Percentiles rank a stretch among this genome's conserved stretches.
Conservation (phyloP, 2,329 filamentous ascomycete species). For the Botrytis sinoallii region DNA sequence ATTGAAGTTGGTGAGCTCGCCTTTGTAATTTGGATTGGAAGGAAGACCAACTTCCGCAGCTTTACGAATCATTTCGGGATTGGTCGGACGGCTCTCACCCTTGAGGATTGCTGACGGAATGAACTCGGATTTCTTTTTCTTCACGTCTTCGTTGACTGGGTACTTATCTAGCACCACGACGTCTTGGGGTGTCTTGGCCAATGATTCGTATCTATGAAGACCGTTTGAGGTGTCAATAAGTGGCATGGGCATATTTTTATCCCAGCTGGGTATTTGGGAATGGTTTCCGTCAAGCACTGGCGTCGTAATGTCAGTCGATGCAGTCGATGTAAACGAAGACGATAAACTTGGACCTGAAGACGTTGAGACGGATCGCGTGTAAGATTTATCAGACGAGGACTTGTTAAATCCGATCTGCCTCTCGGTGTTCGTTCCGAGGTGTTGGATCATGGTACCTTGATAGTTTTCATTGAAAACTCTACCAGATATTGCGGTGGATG, state of each 20-base stretch:
- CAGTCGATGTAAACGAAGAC: neutral
- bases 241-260: neutral
- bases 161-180: neutral
- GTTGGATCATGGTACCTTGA: neutral
- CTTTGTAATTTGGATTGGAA: slow-evolving; percentile 20
- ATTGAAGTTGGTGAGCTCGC: slow-evolving; percentile 12
- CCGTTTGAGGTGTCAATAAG: neutral
- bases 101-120: slow-evolving; percentile 13
- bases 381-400: too few relatives aligned
- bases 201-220: neutral
- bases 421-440: neutral
- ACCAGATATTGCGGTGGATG: neutral
- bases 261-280: neutral
- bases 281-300: neutral
- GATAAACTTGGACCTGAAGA: neutral
- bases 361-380: neutral
- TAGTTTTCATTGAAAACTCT: neutral
- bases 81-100: neutral
- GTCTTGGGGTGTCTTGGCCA: neutral
- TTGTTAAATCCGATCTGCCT: too few relatives aligned
- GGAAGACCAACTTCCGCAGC: neutral
- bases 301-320: neutral
- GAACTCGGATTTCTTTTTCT: neutral
- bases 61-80: slow-evolving; percentile 1
- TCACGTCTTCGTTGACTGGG: neutral